Evolutionary conservation across 2,329 filamentous ascomycete species (phyloP).

Genomic region (Paecilomyces fulvus): DNA sequence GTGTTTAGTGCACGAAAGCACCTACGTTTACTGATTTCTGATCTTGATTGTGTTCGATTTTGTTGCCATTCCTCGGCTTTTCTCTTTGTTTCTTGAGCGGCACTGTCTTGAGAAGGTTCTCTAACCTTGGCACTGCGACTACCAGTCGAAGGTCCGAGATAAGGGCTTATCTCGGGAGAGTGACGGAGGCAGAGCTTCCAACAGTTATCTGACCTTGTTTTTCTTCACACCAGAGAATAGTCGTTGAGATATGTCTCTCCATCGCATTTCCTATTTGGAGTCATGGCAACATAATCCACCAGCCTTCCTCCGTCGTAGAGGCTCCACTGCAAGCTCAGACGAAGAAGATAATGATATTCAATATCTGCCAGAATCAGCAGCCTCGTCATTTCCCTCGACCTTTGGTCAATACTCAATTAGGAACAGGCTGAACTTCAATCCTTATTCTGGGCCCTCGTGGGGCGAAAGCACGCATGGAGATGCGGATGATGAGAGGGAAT

Average conservation of each 20-base stretch:
- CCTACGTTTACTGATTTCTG: too few relatives aligned
- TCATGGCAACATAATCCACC: conserved; percentile 32
- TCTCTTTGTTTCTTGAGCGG: neutral
- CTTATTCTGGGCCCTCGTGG: conserved; percentile 32
- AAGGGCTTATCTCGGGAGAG: neutral
- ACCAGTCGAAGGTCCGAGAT: neutral
- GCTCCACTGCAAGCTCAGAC: conserved; percentile 16
- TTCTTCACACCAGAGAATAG: neutral
- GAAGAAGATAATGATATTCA: conserved; percentile 16
- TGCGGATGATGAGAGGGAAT: conserved; percentile 17
- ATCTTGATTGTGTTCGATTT: too few relatives aligned
- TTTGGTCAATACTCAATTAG: conserved; percentile 15
- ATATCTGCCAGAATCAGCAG: conserved; percentile 21
- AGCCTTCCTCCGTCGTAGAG: conserved; percentile 17
- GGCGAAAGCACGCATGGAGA: conserved; percentile 21
- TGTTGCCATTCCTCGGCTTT: too few relatives aligned
- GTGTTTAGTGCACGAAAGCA: too few relatives aligned
- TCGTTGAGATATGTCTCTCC: conserved; percentile 32
- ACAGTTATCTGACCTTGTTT: neutral
- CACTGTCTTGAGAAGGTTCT: neutral
- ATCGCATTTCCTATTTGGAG: conserved; percentile 36
- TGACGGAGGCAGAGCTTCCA: neutral
- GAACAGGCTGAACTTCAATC: conserved; percentile 35
- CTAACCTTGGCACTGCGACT: neutral
- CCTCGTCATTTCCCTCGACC: conserved; percentile 28